Evolutionary conservation across 2,329 filamentous ascomycete species (phyloP), one percentile per base, ranked within the genome.

Genomic region (Phyllosticta citrichinensis): DNA sequence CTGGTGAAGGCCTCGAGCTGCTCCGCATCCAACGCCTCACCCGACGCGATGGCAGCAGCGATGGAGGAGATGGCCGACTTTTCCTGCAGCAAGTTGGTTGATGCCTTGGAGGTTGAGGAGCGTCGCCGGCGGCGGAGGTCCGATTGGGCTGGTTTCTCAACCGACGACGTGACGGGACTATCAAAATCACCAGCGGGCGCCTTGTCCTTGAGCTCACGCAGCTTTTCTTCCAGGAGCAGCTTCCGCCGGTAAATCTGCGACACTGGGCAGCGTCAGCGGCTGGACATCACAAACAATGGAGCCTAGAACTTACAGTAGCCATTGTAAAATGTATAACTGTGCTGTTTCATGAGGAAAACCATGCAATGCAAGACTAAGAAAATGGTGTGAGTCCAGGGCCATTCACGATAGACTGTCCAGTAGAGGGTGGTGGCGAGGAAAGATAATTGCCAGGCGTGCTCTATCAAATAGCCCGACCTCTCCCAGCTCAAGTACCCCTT

Each of bases 381-480:
- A 19, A 91, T 86, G 1, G 87, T 89, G 68, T 91, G 88, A 14
- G 88, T 89, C 89, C 89, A 92, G 1, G 88, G 87, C 89, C 88
- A 93, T 57, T 90, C 83, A 4, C 88, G 81, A 68, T 85, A 80
- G 56, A 87, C 80, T 0, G 87, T 87, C 76, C 87, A 83, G 57
- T 80, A 82, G 5, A 91, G 76, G 3, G 87, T 81, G 9, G 77
- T 77, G 3, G 76, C 79, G 11, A 91, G 80, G 66, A 87, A 91
- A 14, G 78, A 64, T 0, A 79, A 76, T 74, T 93, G 86, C 88
- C 88, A 92, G 1, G 87, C 75, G 68, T 87, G 87, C 69, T 92
- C 88, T 27, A 91, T 74, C 24, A 91, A 80, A 88, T 88, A 91
- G 1, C 88, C 89, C 8, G 78, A 73, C 17, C 79, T 75, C 63